A percentile compares a stretch with the other conserved stretches of the same genome.
Conservation (phyloP, 75 land plant genomes). For the Pinus tabuliformis region DNA sequence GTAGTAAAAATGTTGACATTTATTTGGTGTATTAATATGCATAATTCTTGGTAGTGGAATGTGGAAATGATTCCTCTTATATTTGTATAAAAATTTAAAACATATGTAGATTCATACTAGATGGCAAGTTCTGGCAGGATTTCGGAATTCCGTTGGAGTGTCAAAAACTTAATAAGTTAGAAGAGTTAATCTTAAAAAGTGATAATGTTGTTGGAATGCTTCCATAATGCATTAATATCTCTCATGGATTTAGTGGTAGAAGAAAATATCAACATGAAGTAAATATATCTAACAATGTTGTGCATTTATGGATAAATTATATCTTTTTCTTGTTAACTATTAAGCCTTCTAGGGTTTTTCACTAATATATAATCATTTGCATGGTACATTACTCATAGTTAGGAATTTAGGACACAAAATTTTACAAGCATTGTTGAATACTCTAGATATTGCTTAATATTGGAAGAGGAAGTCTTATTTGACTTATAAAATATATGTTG, state of each 20-base stretch:
- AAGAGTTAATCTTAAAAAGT: slow-evolving; percentile 40
- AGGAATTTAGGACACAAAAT: background rate
- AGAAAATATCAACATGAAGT: slow-evolving; percentile 47
- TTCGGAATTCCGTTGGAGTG: slow-evolving; percentile 34
- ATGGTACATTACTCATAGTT: background rate
- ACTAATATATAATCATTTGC: background rate
- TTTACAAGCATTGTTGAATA: background rate
- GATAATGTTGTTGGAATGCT: slow-evolving; percentile 50
- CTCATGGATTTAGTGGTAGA: slow-evolving; percentile 36
- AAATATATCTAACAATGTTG: background rate
- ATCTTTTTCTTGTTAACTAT: background rate
- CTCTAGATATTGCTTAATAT: background rate
- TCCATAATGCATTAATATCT: slow-evolving; percentile 32
- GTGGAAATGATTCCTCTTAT: no score
- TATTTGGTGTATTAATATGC: no score
- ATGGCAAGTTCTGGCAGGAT: no score
- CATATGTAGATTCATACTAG: no score
- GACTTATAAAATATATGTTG: background rate
- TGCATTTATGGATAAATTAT: background rate
- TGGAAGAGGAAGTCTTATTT: background rate
- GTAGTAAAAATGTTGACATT: no score
- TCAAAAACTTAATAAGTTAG: slow-evolving; percentile 41
- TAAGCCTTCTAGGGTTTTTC: background rate
- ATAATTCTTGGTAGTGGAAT: no score
- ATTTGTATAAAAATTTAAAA: no score